Percentiles rank a stretch among this genome's conserved stretches.
Evolutionary conservation across 2,329 filamentous ascomycete genomes (phyloP).

Genomic region (Colletotrichum euphorbiae): DNA sequence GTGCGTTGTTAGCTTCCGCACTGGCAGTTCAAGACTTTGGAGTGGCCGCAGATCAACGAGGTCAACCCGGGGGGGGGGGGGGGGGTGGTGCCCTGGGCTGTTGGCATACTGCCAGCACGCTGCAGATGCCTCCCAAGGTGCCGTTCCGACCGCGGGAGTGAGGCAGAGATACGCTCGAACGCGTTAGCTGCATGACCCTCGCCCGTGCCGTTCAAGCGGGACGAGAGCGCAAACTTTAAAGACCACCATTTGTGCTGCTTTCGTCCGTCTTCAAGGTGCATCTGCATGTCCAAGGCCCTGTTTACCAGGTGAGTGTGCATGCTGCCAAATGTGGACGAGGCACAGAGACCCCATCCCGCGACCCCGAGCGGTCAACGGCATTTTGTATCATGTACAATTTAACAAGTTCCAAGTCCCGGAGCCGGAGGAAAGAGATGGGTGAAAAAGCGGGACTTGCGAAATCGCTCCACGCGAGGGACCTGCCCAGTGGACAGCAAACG

Average conservation of each 20-base stretch:
- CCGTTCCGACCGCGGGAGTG: conserved; percentile 18
- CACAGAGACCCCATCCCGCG: conserved; percentile 22
- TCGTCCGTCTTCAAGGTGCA: conserved; percentile 14
- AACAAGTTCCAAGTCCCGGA: no score
- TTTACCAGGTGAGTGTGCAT: not conserved
- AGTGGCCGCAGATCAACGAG: conserved; percentile 19
- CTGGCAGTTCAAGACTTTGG: conserved; percentile 34
- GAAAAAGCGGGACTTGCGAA: not conserved
- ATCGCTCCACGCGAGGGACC: not conserved
- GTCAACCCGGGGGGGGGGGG: not conserved
- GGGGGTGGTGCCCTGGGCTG: no score
- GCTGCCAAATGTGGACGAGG: conserved; percentile 7
- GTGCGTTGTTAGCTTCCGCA: conserved; percentile 21
- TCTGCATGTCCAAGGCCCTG: conserved; percentile 16
- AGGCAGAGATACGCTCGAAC: conserved; percentile 26
- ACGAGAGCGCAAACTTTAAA: conserved; percentile 34
- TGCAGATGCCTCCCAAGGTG: conserved; percentile 18
- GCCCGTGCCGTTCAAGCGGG: conserved; percentile 38
- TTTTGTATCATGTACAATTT: not conserved
- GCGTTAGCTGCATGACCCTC: conserved; percentile 33
- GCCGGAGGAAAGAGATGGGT: not conserved
- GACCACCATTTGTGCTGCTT: conserved; percentile 19
- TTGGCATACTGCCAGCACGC: conserved; percentile 1
- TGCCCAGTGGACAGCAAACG: not conserved
- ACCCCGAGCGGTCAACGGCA: conserved; percentile 22